Base-by-base conservation (phyloP, 2,329 filamentous ascomycete genomes). In the Coniochaeta prunicola region DNA sequence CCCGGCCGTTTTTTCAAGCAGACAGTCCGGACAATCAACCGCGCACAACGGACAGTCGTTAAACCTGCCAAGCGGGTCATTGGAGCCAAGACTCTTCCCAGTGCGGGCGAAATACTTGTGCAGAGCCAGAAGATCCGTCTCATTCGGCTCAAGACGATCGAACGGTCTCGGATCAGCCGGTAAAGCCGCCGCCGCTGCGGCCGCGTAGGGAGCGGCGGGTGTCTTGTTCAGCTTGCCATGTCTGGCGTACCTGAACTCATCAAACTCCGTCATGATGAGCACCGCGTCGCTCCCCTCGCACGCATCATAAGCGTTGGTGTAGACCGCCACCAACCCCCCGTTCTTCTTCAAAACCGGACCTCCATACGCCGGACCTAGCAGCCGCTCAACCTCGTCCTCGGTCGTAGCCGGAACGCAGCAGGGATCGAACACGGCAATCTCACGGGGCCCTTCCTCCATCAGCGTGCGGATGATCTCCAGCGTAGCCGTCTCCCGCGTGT, bases 401-500 rank as follows among this genome's bases (percentile, higher is more conserved):
- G 82, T 73, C 33, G 80, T 76, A 4, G 75, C 69, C 3, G 79
- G 76, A 66, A 81, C 79, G 67, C 80, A 83, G 71, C 77, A 81
- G 1, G 88, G 86, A 69, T 92, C 88, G 67, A 85, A 91, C 59
- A 91, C 82, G 54, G 84, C 80, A 56, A 91, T 80, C 68, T 87
- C 83, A 4, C 75, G 76, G 0, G 86, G 83, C 30, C 79, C 77
- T 68, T 91, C 88, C 61, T 85, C 81, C 10, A 88, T 75, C 21
- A 92, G 75, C 13, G 79, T 80, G 63, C 81, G 82, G 70, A 91
- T 83, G 62, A 90, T 83, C 64, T 86, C 84, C 24, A 90, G 78
- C 0, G 87, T 86, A 0, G 87, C 83, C 48, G 83, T 85, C 69
- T 91, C 89, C 38, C 89, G 81, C 5, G 87, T 89, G 68, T 92